These are phyloP conservation scores for Acer negundo DNA, from an alignment of 345 rosid species.

Conservation along the genomic window DNA sequence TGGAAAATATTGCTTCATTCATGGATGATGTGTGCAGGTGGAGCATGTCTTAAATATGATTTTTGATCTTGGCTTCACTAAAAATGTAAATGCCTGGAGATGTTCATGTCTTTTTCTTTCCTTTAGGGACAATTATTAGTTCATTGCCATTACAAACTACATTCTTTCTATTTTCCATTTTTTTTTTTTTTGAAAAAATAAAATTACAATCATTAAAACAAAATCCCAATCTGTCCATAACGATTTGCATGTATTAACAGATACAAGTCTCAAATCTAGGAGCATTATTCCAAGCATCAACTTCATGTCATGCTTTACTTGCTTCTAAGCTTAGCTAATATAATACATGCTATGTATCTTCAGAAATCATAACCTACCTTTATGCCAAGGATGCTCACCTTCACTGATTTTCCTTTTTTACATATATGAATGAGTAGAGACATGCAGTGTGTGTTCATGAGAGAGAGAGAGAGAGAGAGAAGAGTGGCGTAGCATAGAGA, in stretches of 20 bases:
- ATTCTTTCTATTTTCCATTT: too few species aligned
- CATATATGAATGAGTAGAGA: background rate
- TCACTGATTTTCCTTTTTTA: background rate
- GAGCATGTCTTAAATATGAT: background rate
- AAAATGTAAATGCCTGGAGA: background rate
- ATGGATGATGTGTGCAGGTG: background rate
- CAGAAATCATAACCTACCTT: background rate
- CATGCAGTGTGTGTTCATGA: background rate
- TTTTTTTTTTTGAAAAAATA: too few species aligned
- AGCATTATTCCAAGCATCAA: background rate
- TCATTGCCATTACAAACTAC: background rate
- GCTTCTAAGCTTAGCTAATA: background rate
- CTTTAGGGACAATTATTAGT: background rate
- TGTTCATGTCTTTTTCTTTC: background rate
- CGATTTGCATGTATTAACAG: background rate
- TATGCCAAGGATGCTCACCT: background rate
- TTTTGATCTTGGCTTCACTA: background rate
- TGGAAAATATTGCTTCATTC: background rate
- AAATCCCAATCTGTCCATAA: background rate
- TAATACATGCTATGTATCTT: background rate
- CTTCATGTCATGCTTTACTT: background rate
- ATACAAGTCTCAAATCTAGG: background rate
- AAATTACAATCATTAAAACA: too few species aligned
- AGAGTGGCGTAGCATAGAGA: background rate
- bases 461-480: background rate